Base-by-base conservation (phyloP, 805 yeast species). In the Ogataea populi-albae region DNA sequence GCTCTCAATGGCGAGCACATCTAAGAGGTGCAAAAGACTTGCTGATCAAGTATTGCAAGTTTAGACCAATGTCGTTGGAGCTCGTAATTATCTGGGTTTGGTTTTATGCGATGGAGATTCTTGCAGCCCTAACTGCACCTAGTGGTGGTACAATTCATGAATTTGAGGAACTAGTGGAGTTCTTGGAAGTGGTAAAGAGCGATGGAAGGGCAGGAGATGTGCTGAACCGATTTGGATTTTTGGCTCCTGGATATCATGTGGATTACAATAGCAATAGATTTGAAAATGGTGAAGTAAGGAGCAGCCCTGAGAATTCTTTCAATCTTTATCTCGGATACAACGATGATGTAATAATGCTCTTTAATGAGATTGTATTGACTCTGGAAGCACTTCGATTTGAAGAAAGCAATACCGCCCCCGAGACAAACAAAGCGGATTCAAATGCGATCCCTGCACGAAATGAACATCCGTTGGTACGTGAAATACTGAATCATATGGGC, bases 1-100 rank as follows among this genome's bases (percentile, higher is more conserved):
- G 75, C 32, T 72, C 75, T 23, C 73, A 75, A 45, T 81, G 87
- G 88, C 62, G 84, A 40, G 75, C 82, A 0, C 87, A 81, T 59
- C 59, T 81, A 12, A 58, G 75, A 44, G 86, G 86, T 10, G 86
- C 86, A 1, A 79, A 79, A 48, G 84, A 79, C 45, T 56, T 81
- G 11, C 60, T 81, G 10, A 56, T 77, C 32, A 77, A 73, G 43
- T 73, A 75, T 46, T 63, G 69, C 35, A 56, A 54, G 5, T 50
- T 49, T 33, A 50, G 49, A 8, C 55, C 60, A 10, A 58, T 53
- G 37, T 51, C 57, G 30, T 56, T 73, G 9, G 69, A 57, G 15
- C 40, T 60, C 12, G 52, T 54, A 4, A 54, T 61, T 26, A 55
- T 60, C 49, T 73, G 75, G 57, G 57, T 63, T 29, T 79, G 85